Conservation (phyloP, 2,329 filamentous ascomycete genomes). For the Cladosporium velox region DNA sequence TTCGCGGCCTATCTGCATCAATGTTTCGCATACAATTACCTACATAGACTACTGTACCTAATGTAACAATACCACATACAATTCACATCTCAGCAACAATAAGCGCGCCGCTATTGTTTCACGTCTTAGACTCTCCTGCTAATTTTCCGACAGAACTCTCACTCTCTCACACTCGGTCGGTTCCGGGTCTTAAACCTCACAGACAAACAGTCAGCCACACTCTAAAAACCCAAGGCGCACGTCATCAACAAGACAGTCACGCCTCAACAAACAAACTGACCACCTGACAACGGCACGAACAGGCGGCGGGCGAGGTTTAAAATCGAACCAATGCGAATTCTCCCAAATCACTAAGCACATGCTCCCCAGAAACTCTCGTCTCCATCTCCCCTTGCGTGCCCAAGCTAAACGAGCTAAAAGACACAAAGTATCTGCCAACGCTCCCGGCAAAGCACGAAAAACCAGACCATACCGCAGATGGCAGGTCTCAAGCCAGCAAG, state of each 20-base stretch:
- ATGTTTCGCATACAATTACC: slow-evolving; percentile 2
- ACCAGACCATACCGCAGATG: neutral
- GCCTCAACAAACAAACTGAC: neutral
- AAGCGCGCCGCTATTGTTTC: neutral
- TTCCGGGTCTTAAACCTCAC: neutral
- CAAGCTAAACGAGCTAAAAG: neutral
- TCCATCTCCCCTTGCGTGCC: neutral
- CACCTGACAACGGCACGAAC: neutral
- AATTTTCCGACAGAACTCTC: neutral
- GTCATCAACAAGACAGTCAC: neutral
- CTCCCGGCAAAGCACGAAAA: neutral
- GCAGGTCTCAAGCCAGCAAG: neutral
- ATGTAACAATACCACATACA: slow-evolving; percentile 10
- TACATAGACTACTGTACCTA: slow-evolving; percentile 13
- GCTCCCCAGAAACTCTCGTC: neutral
- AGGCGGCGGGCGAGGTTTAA: neutral
- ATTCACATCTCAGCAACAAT: neutral
- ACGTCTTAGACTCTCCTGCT: neutral
- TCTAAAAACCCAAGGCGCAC: neutral
- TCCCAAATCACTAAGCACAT: neutral
- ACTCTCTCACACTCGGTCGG: neutral
- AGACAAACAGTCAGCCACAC: neutral
- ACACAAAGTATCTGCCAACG: neutral
- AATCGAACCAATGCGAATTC: neutral
- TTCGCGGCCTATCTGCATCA: neutral